These are phyloP conservation scores for Yamadazyma songkhlaensis DNA, from an alignment of 1,139 yeast genomes.

Conservation along the genomic window DNA sequence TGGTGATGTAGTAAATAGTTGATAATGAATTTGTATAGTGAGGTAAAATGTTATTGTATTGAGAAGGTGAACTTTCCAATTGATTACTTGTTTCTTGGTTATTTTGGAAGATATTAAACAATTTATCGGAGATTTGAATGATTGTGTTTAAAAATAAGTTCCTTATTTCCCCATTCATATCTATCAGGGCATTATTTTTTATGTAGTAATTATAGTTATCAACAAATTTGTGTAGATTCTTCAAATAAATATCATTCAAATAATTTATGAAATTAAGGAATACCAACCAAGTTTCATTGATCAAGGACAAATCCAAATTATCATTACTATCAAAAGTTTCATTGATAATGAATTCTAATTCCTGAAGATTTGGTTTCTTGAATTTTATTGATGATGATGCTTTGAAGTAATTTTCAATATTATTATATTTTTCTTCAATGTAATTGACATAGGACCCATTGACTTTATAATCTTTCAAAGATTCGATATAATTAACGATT, in stretches of 20 bases:
- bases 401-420: constrained; percentile 36
- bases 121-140: constrained; percentile 23
- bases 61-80: constrained; percentile 35
- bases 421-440: constrained; percentile 39
- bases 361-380: constrained; percentile 20
- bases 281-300: constrained; percentile 47
- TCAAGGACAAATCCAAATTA: constrained; percentile 40
- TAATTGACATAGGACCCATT: constrained; percentile 39
- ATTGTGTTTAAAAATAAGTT: constrained; percentile 26
- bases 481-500: constrained; percentile 33
- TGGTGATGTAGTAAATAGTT: constrained; percentile 35
- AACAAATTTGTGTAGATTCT: constrained; percentile 32
- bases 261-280: constrained; percentile 36
- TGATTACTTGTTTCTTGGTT: constrained; percentile 25
- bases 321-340: constrained; percentile 40
- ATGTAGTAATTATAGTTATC: constrained; percentile 38
- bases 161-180: constrained; percentile 28
- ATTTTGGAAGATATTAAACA: constrained; percentile 31
- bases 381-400: constrained; percentile 17
- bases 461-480: constrained; percentile 30
- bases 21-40: constrained; percentile 43
- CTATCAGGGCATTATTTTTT: constrained; percentile 23
- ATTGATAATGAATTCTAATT: constrained; percentile 26
- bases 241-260: constrained; percentile 30
- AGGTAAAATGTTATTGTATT: constrained; percentile 40